Evolutionary conservation across 169 alveolate genomes (phyloP), one percentile per base, ranked within the genome.

Genomic region (Fabrea salina): DNA sequence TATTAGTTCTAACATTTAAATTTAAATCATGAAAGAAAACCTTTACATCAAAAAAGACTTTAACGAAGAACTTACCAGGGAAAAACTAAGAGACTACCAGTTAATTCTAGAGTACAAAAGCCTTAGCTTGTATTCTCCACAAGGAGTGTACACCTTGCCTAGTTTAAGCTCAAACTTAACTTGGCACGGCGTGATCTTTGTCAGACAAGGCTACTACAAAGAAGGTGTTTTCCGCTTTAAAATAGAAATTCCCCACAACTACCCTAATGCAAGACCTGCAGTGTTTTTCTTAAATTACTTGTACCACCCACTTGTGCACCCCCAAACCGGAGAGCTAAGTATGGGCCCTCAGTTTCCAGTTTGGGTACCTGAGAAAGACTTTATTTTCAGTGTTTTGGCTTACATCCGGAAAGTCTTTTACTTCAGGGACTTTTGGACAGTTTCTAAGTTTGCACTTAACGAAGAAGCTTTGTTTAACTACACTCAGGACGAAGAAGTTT

Each of bases 161-260:
- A 77, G 78, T 30, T 40, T 75, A 35, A 76, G 76, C 47, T 64
- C 80, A 44, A 85, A 81, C 16, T 41, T 57, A 53, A 67, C 71
- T 4, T 90, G 95, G 93, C 86, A 90, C 57, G 92, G 95, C 22
- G 83, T 84, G n/a, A 51, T 88, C 5, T 82, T 90, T 51, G 67
- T 86, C 2, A 54, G 92, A 51, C 86, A 87, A 56, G 95, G 95
- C 16, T 27, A 76, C n/a, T 90, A 87, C 59, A 70, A 78, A 56
- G 88, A 82, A 32, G 92, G 91, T 0, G 67, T 88, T 19, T 90
- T 90, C 57, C 82, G 86, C 61, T 90, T 85, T 68, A 72, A 67
- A 61, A 88, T 90, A 27, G 35, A 67, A 43, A 78, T 90, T 49
- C 84, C 88, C 3, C 43, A 58, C 11, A 78, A 72, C 30, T 90